Evolutionary conservation across 495 filamentous ascomycete species (phyloP).

Genomic region (Aspergillus haitiensis): DNA sequence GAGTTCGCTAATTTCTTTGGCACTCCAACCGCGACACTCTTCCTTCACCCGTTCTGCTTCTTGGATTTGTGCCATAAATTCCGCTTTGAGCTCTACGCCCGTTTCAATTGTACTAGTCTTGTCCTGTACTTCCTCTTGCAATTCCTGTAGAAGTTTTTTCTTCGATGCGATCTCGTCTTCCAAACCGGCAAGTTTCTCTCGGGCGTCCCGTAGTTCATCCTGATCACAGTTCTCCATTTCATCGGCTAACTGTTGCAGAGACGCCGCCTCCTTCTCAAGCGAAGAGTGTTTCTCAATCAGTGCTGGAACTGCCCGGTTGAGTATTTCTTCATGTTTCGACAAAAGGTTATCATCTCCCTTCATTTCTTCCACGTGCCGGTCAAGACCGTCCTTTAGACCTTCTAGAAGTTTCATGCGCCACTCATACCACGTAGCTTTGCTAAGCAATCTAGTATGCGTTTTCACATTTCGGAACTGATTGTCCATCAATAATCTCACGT

Average conservation of each 20-base stretch:
- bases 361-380: conserved; percentile 74
- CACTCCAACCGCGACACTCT: conserved; percentile 85
- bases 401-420: conserved; percentile 93
- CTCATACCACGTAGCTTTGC: conserved; percentile 95
- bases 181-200: conserved; percentile 60
- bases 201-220: conserved; percentile 67
- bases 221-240: conserved; percentile 80
- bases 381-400: conserved; percentile 74
- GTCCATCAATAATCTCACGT: conserved; percentile 83
- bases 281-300: conserved; percentile 58
- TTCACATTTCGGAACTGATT: conserved; percentile 96
- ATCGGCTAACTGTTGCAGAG: conserved; percentile 66
- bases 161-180: conserved; percentile 71
- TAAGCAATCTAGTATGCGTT: conserved; percentile 81
- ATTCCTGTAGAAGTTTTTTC: conserved; percentile 58
- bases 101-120: conserved; percentile 61
- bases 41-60: conserved; percentile 83
- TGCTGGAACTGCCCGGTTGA: conserved; percentile 63
- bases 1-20: conserved; percentile 68
- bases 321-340: conserved; percentile 61
- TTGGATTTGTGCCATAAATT: conserved; percentile 69
- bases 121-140: conserved; percentile 62
- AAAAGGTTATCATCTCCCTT: conserved; percentile 69
- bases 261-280: conserved; percentile 60
- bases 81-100: conserved; percentile 62